Conservation (phyloP, 202 grass and related monocot genomes). For the Saccharum hybrid region DNA sequence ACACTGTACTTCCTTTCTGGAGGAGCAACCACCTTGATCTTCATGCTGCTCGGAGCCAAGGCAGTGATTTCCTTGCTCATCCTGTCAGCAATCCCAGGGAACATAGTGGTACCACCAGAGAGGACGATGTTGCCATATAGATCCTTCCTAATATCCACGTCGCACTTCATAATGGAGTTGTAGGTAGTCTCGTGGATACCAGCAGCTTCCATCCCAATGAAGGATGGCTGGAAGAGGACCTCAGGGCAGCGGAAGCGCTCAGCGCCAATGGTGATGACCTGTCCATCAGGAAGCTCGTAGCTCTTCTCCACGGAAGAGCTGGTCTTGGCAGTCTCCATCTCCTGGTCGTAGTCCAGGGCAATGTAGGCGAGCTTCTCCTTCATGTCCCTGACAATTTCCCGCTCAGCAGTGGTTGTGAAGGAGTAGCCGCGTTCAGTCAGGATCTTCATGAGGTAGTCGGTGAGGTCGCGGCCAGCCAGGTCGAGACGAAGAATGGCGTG, state of each 20-base stretch:
- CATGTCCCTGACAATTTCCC: conserved; percentile 97
- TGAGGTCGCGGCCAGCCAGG: conserved; percentile 85
- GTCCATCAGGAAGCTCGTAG: conserved; percentile 92
- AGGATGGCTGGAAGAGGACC: conserved; percentile 94
- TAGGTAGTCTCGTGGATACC: conserved; percentile 98
- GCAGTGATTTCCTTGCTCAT: conserved; percentile 99
- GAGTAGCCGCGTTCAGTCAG: conserved; percentile 94
- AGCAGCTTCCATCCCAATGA: conserved; percentile 94
- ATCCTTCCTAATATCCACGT: conserved; percentile 97
- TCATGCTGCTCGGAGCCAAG: conserved; percentile 92
- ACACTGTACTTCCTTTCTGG: conserved; percentile 99
- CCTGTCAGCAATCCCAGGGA: conserved; percentile 86
- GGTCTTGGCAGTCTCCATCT: conserved; percentile 81
- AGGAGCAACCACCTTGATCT: conserved; percentile 93
- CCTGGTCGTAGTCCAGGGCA: conserved; percentile 88
- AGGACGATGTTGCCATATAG: conserved; percentile 93
- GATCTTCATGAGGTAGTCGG: conserved; percentile 97
- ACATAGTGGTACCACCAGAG: conserved; percentile 96
- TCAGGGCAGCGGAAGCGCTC: conserved; percentile 94
- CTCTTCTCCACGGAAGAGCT: conserved; percentile 91
- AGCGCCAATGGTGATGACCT: conserved; percentile 86
- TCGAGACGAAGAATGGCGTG: conserved; percentile 91
- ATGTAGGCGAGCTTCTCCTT: conserved; percentile 96
- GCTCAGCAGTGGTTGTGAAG: conserved; percentile 91
- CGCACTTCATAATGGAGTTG: conserved; percentile 99